Evolutionary conservation across 2,329 filamentous ascomycete genomes (phyloP).

Genomic region (Neofusicoccum parvum): DNA sequence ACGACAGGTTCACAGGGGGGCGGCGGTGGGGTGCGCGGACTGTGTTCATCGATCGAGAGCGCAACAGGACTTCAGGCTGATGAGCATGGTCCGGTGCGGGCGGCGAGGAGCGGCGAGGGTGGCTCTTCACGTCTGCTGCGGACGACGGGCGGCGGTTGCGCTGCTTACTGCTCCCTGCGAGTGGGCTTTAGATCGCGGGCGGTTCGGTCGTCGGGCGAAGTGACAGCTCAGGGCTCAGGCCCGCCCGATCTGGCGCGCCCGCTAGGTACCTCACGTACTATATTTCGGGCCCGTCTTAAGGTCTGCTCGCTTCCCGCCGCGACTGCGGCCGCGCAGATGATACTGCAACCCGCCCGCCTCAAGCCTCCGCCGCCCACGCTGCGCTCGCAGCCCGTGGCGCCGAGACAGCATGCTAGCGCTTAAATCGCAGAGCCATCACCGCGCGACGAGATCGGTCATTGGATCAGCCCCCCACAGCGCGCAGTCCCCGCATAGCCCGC

Average conservation of each 20-base stretch:
- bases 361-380: neutral
- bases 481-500: slow-evolving; percentile 2
- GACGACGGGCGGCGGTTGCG: slow-evolving; percentile 11
- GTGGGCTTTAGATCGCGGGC: neutral
- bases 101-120: slow-evolving; percentile 18
- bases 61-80: slow-evolving; percentile 6
- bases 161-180: slow-evolving; percentile 13
- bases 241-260: neutral
- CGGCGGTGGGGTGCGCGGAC: slow-evolving; percentile 19
- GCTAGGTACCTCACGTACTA: too few relatives aligned
- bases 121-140: neutral
- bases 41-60: slow-evolving; percentile 25
- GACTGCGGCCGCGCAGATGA: neutral
- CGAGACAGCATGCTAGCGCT: slow-evolving; percentile 18
- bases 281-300: too few relatives aligned
- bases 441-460: neutral
- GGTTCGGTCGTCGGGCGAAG: slow-evolving; percentile 6
- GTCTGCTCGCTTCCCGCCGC: too few relatives aligned
- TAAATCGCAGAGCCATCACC: slow-evolving; percentile 1
- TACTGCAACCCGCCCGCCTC: neutral
- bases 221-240: slow-evolving; percentile 11
- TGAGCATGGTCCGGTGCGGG: slow-evolving; percentile 12
- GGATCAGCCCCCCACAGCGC: slow-evolving; percentile 15
- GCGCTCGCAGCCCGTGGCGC: neutral
- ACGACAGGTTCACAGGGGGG: slow-evolving; percentile 23